phyloP scores from a whole-genome alignment of 495 filamentous ascomycete genomes.

The Hypoxylon intermedium region DNA sequence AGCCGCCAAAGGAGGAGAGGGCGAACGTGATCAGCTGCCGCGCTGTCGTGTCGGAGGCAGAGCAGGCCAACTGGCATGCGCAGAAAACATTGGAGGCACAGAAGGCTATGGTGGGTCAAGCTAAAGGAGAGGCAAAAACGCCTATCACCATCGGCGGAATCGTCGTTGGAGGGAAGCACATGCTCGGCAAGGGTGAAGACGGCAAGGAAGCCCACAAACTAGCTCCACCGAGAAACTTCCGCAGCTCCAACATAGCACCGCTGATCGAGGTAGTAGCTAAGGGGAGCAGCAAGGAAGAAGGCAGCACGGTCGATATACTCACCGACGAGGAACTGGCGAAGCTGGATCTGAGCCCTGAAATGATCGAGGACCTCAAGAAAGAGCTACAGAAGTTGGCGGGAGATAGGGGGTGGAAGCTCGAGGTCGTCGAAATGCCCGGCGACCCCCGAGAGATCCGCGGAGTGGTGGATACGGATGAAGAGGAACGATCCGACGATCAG shows the following conservation, averaged over 20 bases:
- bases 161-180: slow-evolving; percentile 62
- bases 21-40: slow-evolving; percentile 81
- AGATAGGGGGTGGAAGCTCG: slow-evolving; percentile 63
- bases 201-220: slow-evolving; percentile 49
- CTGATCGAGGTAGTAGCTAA: slow-evolving; percentile 47
- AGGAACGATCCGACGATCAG: slow-evolving; percentile 52
- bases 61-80: slow-evolving; percentile 63
- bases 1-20: slow-evolving; percentile 80
- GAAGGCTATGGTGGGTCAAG: slow-evolving; percentile 57
- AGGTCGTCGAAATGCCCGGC: slow-evolving; percentile 55
- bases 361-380: slow-evolving; percentile 68
- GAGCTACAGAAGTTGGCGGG: slow-evolving; percentile 60
- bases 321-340: slow-evolving; percentile 70
- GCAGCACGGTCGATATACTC: slow-evolving; percentile 61
- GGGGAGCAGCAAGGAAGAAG: slow-evolving; percentile 57
- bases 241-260: slow-evolving; percentile 21
- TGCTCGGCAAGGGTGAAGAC: slow-evolving; percentile 51
- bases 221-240: slow-evolving; percentile 47
- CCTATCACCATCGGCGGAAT: slow-evolving; percentile 56
- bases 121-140: slow-evolving; percentile 40
- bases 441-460: slow-evolving; percentile 51
- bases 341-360: slow-evolving; percentile 71
- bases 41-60: slow-evolving; percentile 68
- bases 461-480: slow-evolving; percentile 53
- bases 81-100: slow-evolving; percentile 60